Base-by-base conservation (phyloP, 805 yeast genomes). In the Candida montana region DNA sequence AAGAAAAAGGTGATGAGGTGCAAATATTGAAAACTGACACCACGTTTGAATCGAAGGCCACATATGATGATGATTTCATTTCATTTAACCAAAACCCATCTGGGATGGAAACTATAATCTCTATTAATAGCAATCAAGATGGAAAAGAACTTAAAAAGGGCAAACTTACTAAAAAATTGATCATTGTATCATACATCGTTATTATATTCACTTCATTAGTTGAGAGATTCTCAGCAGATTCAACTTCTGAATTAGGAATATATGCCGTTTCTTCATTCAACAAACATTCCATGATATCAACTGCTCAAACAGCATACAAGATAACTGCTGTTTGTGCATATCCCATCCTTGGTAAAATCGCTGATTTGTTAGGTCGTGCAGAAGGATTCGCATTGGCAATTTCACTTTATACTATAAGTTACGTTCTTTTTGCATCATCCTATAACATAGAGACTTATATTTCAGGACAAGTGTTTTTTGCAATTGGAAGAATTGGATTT, bases 401-500 rank as follows among this genome's bases (percentile, higher is more conserved):
- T 7, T 31, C 55, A 27, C 33, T 65, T 18, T 58, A 63, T 43
- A 49, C 59, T 4, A 35, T 62, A 38, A 64, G 67, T 12, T 63
- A 59, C 42, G 53, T 65, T 19, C 49, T 64, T 15, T 59, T 60
- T 48, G 67, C 71, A 15, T 46, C 63, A 27, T 57, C 68, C 27
- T 47, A 50, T 16, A 61, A 59, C 33, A 60, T 64, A 31, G 51
- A 47, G 21, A 48, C 63, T 17, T 67, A 62, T 48, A 50, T 62
- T 28, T 44, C 54, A 33, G 67, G 65, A 29, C 63, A 64, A 48
- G 48, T 68, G 19, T 58, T 67, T 40, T 61, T 57, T 42, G 64
- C 68, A 8, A 51, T 64, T 47, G 72, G 72, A 29, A 50, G 52
- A 35, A 63, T 61, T 21, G 71, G 71, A n/a, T 53, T 61, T 47